Evolutionary conservation across 805 yeast genomes (phyloP), one percentile per base, ranked within the genome.

Genomic region (Kuraishia ogatae): DNA sequence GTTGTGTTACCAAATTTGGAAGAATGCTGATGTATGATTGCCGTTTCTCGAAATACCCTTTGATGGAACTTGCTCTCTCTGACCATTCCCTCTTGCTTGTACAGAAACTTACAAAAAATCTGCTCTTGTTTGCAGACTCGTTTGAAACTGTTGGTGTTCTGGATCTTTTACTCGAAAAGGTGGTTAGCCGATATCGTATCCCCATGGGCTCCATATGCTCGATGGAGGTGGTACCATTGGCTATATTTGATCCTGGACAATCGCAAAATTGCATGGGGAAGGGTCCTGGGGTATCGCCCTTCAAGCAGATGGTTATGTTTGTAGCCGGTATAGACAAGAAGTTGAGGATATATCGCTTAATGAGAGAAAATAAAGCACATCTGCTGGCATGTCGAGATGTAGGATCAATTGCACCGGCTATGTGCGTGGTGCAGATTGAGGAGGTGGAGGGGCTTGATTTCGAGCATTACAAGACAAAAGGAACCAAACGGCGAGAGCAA

Each of bases 141-240:
- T 60, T 61, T 57, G 64, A 65, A 43, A 50, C 55, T 5, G 53
- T 63, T 1, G 70, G 68, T 4, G 52, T 66, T 15, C 54, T 65
- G 49, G 64, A 63, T 50, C 53, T 64, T 17, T 46, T 54, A 1
- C 39, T 50, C 4, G 66, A 62, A n/a, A 58, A 53, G 28, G 54
- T 64, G 0, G 39, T 61, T 22, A 60, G 59, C 51, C 56, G 55
- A 39, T 62, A 59, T 50, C 57, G 59, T 39, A 49, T 66, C 2
- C 63, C 64, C 2, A 63, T 61, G 15, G 67, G 67, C 15, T 63
- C 67, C 2, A 61, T 63, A 8, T 59, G 64, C 8, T 56, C 66
- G 10, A 51, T 60, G 21, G 60, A 52, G 26, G 26, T 53, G 24
- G 15, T 53, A 49, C 19, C 48, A 7, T 15, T 23, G 35, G 28